Evolutionary conservation across 1,284 basidiomycete genomes (phyloP).

Genomic region (Ustilago curta): DNA sequence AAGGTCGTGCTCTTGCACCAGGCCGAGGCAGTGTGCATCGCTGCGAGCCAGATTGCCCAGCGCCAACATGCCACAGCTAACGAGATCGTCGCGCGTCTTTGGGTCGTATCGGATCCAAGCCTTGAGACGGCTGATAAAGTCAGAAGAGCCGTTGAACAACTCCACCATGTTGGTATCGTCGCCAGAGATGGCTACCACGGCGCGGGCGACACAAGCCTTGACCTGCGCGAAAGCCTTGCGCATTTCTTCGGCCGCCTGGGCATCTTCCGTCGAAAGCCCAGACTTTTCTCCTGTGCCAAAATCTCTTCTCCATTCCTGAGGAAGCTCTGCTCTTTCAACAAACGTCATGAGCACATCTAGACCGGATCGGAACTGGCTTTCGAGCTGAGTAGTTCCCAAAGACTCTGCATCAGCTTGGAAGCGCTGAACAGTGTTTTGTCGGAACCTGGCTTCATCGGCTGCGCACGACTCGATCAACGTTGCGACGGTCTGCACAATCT

Average conservation of each 20-base stretch:
- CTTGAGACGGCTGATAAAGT: conserved; percentile 79
- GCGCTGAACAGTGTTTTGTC: conserved; percentile 17
- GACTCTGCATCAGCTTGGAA: conserved; percentile 1
- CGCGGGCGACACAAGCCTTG: conserved; percentile 85
- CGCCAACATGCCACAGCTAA: conserved; percentile 83
- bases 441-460: conserved; percentile 35
- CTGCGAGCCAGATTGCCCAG: conserved; percentile 82
- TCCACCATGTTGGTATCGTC: conserved; percentile 82
- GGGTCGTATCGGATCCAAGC: conserved; percentile 75
- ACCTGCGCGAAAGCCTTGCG: conserved; percentile 81
- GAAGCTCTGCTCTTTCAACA: conserved; percentile 49
- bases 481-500: conserved; percentile 43
- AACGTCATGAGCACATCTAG: conserved; percentile 51
- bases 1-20: conserved; percentile 52
- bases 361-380: conserved; percentile 19
- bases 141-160: conserved; percentile 71
- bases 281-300: neutral
- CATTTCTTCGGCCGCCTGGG: conserved; percentile 69
- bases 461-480: conserved; percentile 50
- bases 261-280: conserved; percentile 23
- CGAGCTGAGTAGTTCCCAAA: neutral
- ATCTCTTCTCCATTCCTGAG: conserved; percentile 36
- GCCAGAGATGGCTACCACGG: conserved; percentile 84
- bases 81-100: conserved; percentile 77
- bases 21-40: conserved; percentile 56